Base-by-base conservation (phyloP, 202 grass and related monocot species). In the Carex arenaria region DNA sequence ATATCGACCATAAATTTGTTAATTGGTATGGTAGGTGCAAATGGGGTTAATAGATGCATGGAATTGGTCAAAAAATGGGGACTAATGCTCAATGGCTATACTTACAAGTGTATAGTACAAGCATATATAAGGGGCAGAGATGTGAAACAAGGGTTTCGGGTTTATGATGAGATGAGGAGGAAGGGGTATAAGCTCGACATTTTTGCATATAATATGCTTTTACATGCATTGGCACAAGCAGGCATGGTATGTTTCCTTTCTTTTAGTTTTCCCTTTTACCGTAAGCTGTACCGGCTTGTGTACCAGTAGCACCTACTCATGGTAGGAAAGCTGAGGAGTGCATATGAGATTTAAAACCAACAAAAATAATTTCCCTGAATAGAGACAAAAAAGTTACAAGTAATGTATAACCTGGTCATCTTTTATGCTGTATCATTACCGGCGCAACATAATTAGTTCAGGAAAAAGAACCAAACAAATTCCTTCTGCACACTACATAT, bases 141-240 rank as follows among this genome's bases (percentile, higher is more conserved):
- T 18, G 95, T 90, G 18, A 81, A 87, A 9, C 79, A 87, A 55
- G 92, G 89, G n/a, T 91, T 93, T 70, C 20, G 82, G 85, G 83
- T 94, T 85, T 94, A 94, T 8, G 89, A 98, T 36, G 91, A 93
- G 61, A 90, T 98, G 90, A 80, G 80, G 71, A 98, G 86, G 76
- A 93, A 90, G 72, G 95, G 95, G 3, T 90, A 94, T 72, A 94
- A 86, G 89, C 85, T 98, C 32, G 95, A 98, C 64, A 98, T 94
- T 73, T 98, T 94, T 87, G 90, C 87, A 0, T 94, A 94, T 59
- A 98, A 94, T 80, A 94, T 98, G 95, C 87, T 98, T 15, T 53
- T 98, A 45, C 84, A 98, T 90, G 89, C 89, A 1, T 90, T 98
- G 38, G 90, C 86, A 11, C 92, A 94, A 81, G 92, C 90, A 75